Base-by-base conservation (phyloP, 305 asterid genomes). In the Fraxinus angustifolia region DNA sequence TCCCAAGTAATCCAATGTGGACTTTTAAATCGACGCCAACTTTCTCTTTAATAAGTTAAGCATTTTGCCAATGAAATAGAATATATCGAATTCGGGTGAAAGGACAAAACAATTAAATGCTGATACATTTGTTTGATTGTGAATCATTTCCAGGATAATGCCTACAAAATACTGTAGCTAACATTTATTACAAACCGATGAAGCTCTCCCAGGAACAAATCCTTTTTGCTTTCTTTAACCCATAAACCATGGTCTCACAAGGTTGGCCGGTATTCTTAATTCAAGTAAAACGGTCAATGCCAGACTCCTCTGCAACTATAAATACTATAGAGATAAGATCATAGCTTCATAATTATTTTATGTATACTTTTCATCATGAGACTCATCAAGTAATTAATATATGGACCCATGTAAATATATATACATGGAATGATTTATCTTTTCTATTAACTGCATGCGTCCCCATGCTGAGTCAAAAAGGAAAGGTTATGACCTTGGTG, bases 401-500 rank as follows among this genome's bases (percentile, higher is more conserved):
- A 82, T 82, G 89, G 89, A 78, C 88, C 88, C 88, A 72, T 19
- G 2, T 16, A 50, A 50, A 11, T 12, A 45, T 12, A 45, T 45
- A 34, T 35, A 23, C 30, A 6, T 34, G 1, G 16, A 60, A 26
- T 77, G 78, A 16, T 82, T 42, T 17, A 75, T 82, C 83, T 71
- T 83, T 81, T 80, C 77, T 77, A 72, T 68, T 73, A 53, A 81
- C 68, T 58, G 85, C 72, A 62, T 8, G 60, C 60, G 60, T 48
- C 60, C 60, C 60, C 60, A 50, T 50, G 94, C 92, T 87, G 90
- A 89, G 89, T 90, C 92, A 88, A 89, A 90, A 89, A 85, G 86
- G 85, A 45, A 58, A 56, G 58, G 82, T 79, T 36, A 19, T 79
- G 85, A 78, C 92, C 84, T 75, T 86, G 83, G 82, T 58, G 81